A percentile compares a stretch with the other conserved stretches of the same genome.
Conservation (phyloP, 768 basidiomycete genomes). For the Boletus tylopilopsis region DNA sequence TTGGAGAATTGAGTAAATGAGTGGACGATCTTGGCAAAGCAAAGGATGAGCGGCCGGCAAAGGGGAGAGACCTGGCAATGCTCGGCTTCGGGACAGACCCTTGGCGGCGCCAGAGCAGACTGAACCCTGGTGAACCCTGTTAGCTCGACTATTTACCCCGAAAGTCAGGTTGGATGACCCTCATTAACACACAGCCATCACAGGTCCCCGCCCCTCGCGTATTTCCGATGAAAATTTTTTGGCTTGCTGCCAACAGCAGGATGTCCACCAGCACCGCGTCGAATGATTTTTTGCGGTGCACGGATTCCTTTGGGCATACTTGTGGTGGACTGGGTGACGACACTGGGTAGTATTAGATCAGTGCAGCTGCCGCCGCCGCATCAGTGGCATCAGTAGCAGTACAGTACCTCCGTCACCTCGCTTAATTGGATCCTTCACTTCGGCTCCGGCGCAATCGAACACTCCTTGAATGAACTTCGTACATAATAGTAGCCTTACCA, state of each 20-base stretch:
- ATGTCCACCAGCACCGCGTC: constrained; percentile 12
- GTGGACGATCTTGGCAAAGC: constrained; percentile 19
- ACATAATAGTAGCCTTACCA: constrained; percentile 12
- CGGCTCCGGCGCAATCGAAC: constrained; percentile 21
- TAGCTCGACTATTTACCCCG: constrained; percentile 29
- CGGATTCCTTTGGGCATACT: not conserved
- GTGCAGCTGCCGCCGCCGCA: constrained; percentile 1
- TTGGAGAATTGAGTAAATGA: constrained; percentile 27
- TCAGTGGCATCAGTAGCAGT: not conserved
- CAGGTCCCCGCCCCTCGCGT: constrained; percentile 38
- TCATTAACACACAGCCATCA: constrained; percentile 37
- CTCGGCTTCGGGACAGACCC: constrained; percentile 22
- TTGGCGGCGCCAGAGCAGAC: constrained; percentile 26
- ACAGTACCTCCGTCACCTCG: constrained; percentile 13
- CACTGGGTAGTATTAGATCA: not conserved
- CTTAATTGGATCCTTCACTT: constrained; percentile 9
- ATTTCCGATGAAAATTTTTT: constrained; percentile 36
- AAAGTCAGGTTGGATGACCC: constrained; percentile 29
- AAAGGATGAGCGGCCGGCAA: constrained; percentile 13
- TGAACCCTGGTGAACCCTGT: constrained; percentile 30
- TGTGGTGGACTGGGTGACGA: not conserved
- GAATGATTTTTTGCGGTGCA: constrained; percentile 2
- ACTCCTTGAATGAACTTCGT: constrained; percentile 8
- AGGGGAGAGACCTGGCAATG: constrained; percentile 8
- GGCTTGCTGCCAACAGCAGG: constrained; percentile 20